These are phyloP conservation scores for Ceratobasidium sp. DNA, from an alignment of 1,284 basidiomycete species.

Conservation along the genomic window DNA sequence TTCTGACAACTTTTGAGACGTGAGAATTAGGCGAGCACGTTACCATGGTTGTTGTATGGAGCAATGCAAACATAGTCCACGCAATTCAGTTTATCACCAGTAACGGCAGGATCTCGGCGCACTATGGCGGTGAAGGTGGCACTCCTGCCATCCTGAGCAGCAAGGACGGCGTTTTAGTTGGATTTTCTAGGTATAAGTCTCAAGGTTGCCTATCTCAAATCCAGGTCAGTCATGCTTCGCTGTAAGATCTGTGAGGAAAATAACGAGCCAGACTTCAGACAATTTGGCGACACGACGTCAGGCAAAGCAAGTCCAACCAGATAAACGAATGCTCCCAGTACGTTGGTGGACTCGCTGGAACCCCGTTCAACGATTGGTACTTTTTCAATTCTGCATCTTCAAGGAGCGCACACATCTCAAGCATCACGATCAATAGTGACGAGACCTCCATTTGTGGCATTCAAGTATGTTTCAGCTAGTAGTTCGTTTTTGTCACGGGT, in stretches of 20 bases:
- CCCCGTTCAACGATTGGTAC: slow-evolving; percentile 19
- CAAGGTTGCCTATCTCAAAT: neutral
- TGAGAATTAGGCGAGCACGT: slow-evolving; percentile 18
- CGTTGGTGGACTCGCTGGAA: neutral
- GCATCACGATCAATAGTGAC: neutral
- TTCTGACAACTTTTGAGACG: neutral
- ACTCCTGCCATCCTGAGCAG: slow-evolving; percentile 2
- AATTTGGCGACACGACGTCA: slow-evolving; percentile 31
- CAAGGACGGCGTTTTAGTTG: slow-evolving; percentile 15
- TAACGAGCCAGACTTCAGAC: neutral
- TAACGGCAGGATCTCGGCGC: slow-evolving; percentile 3
- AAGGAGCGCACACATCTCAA: neutral
- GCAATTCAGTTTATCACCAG: slow-evolving; percentile 28
- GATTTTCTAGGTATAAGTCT: neutral
- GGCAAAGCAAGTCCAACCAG: neutral
- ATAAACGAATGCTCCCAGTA: neutral
- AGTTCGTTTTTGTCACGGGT: neutral
- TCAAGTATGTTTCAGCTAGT: slow-evolving; percentile 1
- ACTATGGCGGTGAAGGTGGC: slow-evolving; percentile 8
- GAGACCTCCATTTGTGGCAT: slow-evolving; percentile 17
- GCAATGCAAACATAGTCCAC: neutral
- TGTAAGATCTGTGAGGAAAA: neutral
- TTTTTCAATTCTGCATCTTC: slow-evolving; percentile 9
- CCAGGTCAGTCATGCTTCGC: neutral
- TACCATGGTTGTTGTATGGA: slow-evolving; percentile 7